Base-by-base conservation (phyloP, 75 land plant genomes). In the Azolla pinnata region DNA sequence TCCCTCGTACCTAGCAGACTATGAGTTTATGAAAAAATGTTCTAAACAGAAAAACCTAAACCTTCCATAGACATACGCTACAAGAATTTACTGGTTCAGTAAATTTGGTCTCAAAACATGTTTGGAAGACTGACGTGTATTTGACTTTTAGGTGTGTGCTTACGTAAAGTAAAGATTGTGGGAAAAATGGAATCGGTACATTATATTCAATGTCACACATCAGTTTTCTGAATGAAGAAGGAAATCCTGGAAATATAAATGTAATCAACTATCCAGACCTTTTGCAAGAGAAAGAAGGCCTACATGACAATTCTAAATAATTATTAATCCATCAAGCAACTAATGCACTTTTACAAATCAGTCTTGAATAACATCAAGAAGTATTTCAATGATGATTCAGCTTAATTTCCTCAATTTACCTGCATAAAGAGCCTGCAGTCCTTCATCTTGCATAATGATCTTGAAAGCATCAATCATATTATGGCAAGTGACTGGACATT, bases 391-490 rank as follows among this genome's bases (percentile, higher is more conserved):
- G 42, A 38, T 7, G 10, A 38, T 7, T 14, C 14, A 14, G 14
- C 42, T 7, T 7, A 38, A 7, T 7, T 38, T 7, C 42, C 42
- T 7, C 14, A 14, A 2, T 8, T 27, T 29, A 63, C 65, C 65
- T 63, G 65, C 53, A 63, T 63, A 63, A 8, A 63, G 54, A 5
- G 49, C 57, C 26, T 14, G 1, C 21, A 50, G 21, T 16, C 65
- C 65, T 33, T 50, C 65, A n/a, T 63, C 29, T 63, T 49, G 49
- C 1, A 63, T 31, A 16, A 50, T 63, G 1, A 51, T 46, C 31
- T 29, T 33, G 29, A 63, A 50, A 29, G 65, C 65, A 29, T 63
- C 27, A 17, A 63, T 18, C 65, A 63, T 63, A 33, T 48, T 63
- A 1, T 47, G 18, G 31, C 51, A 63, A 8, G 31, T 1, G 1